Evolutionary conservation across 2,329 filamentous ascomycete species (phyloP), one percentile per base, ranked within the genome.

Genomic region (Aureobasidium pullulans): DNA sequence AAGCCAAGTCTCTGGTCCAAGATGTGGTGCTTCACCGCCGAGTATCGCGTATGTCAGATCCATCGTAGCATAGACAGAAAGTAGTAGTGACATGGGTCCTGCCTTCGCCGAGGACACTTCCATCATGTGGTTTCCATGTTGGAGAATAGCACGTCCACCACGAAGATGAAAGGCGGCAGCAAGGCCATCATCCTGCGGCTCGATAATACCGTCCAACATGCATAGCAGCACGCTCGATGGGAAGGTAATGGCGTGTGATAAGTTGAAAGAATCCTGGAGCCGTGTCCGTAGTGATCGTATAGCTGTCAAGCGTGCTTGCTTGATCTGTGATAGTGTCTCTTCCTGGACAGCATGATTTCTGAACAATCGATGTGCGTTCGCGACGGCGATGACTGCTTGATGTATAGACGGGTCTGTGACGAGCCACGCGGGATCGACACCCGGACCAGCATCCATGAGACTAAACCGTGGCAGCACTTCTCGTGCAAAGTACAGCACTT

Each of bases 371-470:
- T 53, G 49, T 7, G 49, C 49, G 15, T 53, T 53, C 11, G 49
- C 49, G 37, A 53, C 49, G 32, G 49, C 49, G 8, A 53, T 53
- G 28, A 53, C 37, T 15, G 49, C 49, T 31, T 53, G 49, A 29
- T 53, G 36, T 5, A 53, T 53, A 1, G 37, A 53, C 11, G 49
- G 31, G 13, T 53, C 49, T 2, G 49, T 28, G 3, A 53, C 37
- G 32, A 53, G 49, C 49, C 49, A 53, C 16, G 49, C 49, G 23
- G 49, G 49, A 39, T 53, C 49, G 9, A 53, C 37, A 3, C 37
- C 37, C 2, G 28, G 49, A 29, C 49, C 49, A 6, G 8, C 37
- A 32, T 53, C 49, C 49, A 53, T 40, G 15, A 53, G 10, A 32
- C 49, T 53, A 4, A 40, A 53, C 5, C 49, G 37, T 23, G 49